Evolutionary conservation across 2,329 filamentous ascomycete genomes (phyloP), one percentile per base, ranked within the genome.

Genomic region (Colletotrichum tropicicola): DNA sequence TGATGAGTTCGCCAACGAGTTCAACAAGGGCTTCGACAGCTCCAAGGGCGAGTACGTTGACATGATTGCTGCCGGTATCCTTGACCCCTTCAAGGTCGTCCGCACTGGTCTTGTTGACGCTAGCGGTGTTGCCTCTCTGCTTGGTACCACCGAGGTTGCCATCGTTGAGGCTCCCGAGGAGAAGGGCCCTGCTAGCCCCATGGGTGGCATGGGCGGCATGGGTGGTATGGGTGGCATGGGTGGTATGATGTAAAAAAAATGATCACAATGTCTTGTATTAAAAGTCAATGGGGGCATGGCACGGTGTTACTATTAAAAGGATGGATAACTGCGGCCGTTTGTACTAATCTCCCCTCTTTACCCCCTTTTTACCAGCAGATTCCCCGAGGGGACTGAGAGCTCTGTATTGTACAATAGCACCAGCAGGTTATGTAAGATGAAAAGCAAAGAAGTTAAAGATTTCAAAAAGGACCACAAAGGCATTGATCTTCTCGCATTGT

Each of bases 61-160:
- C 86, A 98, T 99, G 96, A 98, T 99, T 77, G 80, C 88, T 68
- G 89, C 93, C 71, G 96, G 96, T 91, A 99, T 99, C 80, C 92
- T 99, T 66, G 96, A 99, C 80, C 96, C 96, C 70, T 92, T 99
- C 87, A 99, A 99, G 92, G 96, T 99, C 73, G 96, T 99, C 77
- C 94, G 96, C 75, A 99, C 96, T 69, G 95, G 93, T 75, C 91
- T 99, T 65, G 88, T 94, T 75, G 96, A 99, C 74, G 96, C 96
- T 73, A 95, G 91, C 76, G 96, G 96, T 82, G 96, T 99, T 73
- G 96, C 96, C 57, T 98, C 95, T 57, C 89, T 99, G 67, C 92
- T 99, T 67, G 96, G 96, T 78, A 99, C 96, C 70, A 99, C 96
- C 66, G 96, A 99, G 85, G 96, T 98, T 62, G 94, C 96, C 71